Conservation (phyloP, 2,329 filamentous ascomycete species). For the Aspergillus udagawae region DNA sequence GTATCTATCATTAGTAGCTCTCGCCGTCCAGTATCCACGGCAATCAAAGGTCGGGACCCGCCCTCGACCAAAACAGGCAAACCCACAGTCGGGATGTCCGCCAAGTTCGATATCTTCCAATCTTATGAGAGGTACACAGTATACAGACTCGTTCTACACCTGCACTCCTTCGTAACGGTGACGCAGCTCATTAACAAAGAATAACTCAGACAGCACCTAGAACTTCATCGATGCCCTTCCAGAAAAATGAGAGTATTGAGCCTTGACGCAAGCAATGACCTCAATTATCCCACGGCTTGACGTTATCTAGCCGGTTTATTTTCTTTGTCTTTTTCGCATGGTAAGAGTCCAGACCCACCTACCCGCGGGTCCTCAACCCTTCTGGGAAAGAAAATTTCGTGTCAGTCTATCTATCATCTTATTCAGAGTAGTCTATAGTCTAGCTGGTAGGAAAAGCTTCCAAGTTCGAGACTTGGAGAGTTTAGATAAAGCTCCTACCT, state of each 20-base stretch:
- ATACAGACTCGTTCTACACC: not conserved
- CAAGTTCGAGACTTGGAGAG: not conserved
- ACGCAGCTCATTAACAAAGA: not conserved
- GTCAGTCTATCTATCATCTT: not conserved
- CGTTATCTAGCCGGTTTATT: not conserved
- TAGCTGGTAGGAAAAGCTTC: not conserved
- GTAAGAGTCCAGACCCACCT: not conserved
- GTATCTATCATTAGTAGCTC: not conserved
- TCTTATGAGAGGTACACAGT: not conserved
- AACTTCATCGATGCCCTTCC: not conserved
- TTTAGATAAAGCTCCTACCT: not conserved
- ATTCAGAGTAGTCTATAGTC: not conserved
- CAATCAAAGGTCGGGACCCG: not conserved
- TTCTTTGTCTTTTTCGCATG: not conserved
- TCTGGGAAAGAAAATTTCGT: not conserved
- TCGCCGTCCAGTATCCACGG: not conserved
- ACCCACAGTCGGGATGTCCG: not conserved
- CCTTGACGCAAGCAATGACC: conserved; percentile 19
- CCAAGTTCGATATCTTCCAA: not conserved
- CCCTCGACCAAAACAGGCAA: not conserved
- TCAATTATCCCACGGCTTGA: conserved; percentile 5
- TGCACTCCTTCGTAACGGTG: conserved; percentile 4
- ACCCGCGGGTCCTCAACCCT: not conserved
- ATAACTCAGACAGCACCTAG: conserved; percentile 6
- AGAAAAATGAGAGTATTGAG: conserved; percentile 5